Base-by-base conservation (phyloP, 768 basidiomycete genomes). In the Hemileccinum impolitum region DNA sequence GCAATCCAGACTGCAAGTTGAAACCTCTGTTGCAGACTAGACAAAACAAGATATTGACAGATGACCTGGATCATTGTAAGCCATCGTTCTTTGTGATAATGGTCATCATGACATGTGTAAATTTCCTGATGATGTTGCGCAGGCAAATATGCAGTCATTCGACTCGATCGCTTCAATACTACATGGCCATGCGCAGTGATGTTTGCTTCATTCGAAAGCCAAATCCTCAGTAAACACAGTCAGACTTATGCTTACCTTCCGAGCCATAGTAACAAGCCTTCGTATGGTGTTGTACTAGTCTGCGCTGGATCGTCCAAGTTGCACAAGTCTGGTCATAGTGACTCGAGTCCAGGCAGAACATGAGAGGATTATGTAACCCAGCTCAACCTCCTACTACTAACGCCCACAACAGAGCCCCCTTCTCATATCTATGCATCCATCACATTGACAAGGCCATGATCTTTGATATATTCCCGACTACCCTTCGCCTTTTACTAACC, bases 401-500 rank as follows among this genome's bases (percentile, higher is more conserved):
- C n/a, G n/a, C n/a, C n/a, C n/a, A 14, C 30, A 10, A 32, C 42
- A 21, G 21, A 3, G 23, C 23, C 6, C 21, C 6, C 6, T 17
- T 2, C 15, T 15, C 4, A 4, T 17, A n/a, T 38, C 37, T 28
- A 45, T 45, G 36, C 25, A 37, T 38, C n/a, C 17, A 17, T 17
- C 17, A 30, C n/a, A n/a, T n/a, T n/a, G n/a, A n/a, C 26, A 30
- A 19, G 12, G 26, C 45, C 45, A 54, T 56, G 54, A 65, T 67
- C 21, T 42, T 62, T 23, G 51, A 55, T 50, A 21, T 63, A 40
- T 45, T 80, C n/a, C 74, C 78, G 5, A 54, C 57, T 8, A 59
- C 77, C 18, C 56, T 82, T 10, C 72, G 71, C 35, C 51, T 74
- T 23, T 59, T 79, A 10, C 56, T 82, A 19, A 61, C 71, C 6